Evolutionary conservation across 306 rosid species (phyloP).

Genomic region (Oemleria cerasiformis): DNA sequence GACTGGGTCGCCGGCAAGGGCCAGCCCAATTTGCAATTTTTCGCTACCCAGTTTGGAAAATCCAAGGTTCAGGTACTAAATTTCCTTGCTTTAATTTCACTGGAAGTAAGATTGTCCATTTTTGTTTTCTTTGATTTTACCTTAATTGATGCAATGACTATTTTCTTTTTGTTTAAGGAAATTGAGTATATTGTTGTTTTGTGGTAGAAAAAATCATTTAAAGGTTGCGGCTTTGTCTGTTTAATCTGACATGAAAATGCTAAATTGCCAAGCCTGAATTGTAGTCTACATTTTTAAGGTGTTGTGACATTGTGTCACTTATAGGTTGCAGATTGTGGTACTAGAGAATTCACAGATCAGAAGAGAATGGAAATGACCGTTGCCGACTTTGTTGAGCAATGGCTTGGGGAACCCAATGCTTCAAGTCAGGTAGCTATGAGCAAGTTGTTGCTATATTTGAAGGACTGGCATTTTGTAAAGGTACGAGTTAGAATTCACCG

Average conservation of each 20-base stretch:
- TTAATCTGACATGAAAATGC: background rate
- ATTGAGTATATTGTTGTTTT: background rate
- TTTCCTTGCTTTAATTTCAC: background rate
- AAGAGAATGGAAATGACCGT: slow-evolving; percentile 72
- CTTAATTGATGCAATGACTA: too few species aligned
- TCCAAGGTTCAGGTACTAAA: slow-evolving; percentile 74
- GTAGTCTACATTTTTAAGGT: background rate
- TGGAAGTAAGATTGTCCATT: background rate
- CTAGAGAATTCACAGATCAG: slow-evolving; percentile 84
- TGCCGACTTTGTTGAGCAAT: slow-evolving; percentile 53
- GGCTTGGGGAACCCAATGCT: slow-evolving; percentile 38
- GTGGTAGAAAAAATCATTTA: background rate
- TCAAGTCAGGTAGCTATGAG: slow-evolving; percentile 23
- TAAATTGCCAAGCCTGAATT: background rate
- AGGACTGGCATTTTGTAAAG: slow-evolving; percentile 99
- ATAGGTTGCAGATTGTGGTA: slow-evolving; percentile 84
- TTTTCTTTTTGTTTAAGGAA: too few species aligned
- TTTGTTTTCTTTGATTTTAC: background rate
- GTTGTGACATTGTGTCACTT: slow-evolving; percentile 12
- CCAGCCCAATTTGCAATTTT: slow-evolving; percentile 60
- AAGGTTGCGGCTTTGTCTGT: background rate
- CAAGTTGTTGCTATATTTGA: slow-evolving; percentile 62
- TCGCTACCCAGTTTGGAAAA: slow-evolving; percentile 58
- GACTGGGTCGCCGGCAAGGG: slow-evolving; percentile 67
- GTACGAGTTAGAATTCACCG: slow-evolving; percentile 31